phyloP scores from a whole-genome alignment of 768 basidiomycete species.

The Suillus placidus region DNA sequence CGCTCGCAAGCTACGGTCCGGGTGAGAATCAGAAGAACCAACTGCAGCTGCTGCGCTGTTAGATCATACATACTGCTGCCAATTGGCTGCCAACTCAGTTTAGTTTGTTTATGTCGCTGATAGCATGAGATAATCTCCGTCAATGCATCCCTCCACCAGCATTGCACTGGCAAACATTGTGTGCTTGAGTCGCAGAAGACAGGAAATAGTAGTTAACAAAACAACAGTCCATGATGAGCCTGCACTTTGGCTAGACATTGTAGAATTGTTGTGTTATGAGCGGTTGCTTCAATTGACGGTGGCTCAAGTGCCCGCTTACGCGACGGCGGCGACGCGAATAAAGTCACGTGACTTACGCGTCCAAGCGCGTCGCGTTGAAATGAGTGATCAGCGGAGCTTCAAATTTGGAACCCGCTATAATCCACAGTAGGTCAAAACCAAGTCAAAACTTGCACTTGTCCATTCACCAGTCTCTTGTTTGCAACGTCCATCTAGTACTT shows the following conservation, averaged over 20 bases:
- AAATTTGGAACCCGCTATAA: constrained; percentile 22
- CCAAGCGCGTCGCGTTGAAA: constrained; percentile 26
- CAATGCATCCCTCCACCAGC: too few relatives aligned
- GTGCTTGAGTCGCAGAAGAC: too few relatives aligned
- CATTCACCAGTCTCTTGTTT: neutral
- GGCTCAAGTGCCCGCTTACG: too few relatives aligned
- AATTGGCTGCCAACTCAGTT: neutral
- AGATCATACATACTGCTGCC: neutral
- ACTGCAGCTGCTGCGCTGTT: neutral
- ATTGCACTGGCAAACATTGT: too few relatives aligned
- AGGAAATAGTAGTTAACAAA: too few relatives aligned
- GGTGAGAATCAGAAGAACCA: neutral
- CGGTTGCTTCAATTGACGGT: too few relatives aligned
- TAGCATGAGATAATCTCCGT: too few relatives aligned
- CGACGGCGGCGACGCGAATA: constrained; percentile 13
- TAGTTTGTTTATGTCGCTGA: too few relatives aligned
- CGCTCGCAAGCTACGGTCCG: neutral
- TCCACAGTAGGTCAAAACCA: constrained; percentile 7
- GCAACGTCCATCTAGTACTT: neutral
- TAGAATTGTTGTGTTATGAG: too few relatives aligned
- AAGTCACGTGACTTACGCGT: constrained; percentile 17
- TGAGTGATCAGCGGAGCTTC: constrained; percentile 28
- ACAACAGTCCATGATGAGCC: too few relatives aligned
- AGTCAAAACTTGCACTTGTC: constrained; percentile 9
- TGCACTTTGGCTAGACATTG: too few relatives aligned